Conservation (phyloP, 805 yeast species). For the Sungouiozyma intestinalis region DNA sequence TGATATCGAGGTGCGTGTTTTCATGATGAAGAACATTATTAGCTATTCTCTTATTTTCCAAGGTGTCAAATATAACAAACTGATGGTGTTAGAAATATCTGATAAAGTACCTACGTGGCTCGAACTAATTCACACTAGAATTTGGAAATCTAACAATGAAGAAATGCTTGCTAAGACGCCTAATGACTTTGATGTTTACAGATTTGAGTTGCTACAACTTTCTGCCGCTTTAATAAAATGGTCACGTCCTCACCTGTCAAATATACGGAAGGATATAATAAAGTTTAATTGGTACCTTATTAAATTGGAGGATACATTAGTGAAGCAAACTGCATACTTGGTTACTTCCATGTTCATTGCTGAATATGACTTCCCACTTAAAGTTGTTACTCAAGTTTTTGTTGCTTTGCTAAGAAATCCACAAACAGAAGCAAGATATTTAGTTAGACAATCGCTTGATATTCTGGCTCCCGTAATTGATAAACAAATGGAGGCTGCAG, state of each 20-base stretch:
- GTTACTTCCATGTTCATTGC: slow-evolving; percentile 79
- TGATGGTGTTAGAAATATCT: slow-evolving; percentile 31
- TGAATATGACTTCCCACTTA: slow-evolving; percentile 78
- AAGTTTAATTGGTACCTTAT: slow-evolving; percentile 92
- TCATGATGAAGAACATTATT: slow-evolving; percentile 49
- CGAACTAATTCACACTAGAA: slow-evolving; percentile 42
- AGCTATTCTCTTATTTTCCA: slow-evolving; percentile 59
- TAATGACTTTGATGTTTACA: slow-evolving; percentile 61
- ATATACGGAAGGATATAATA: slow-evolving; percentile 70
- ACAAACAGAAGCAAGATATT: slow-evolving; percentile 69
- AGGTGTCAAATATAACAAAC: slow-evolving; percentile 37
- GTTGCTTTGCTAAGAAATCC: slow-evolving; percentile 80
- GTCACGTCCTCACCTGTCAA: slow-evolving; percentile 49
- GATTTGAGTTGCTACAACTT: slow-evolving; percentile 70
- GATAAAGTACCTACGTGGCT: slow-evolving; percentile 47
- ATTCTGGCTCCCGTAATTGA: slow-evolving; percentile 80
- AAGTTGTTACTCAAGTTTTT: slow-evolving; percentile 83
- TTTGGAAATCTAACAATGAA: slow-evolving; percentile 65
- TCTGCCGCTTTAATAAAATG: slow-evolving; percentile 67
- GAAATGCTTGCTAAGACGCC: slow-evolving; percentile 37
- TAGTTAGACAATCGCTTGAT: slow-evolving; percentile 83
- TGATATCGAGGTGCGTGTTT: slow-evolving; percentile 46
- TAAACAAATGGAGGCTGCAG: slow-evolving; percentile 45
- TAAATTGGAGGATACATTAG: slow-evolving; percentile 75
- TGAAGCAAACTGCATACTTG: slow-evolving; percentile 89